Percentiles rank a stretch among this genome's conserved stretches.
These are phyloP conservation scores for Aspergillus amoenus DNA, from an alignment of 2,329 filamentous ascomycete genomes.

Conservation along the genomic window DNA sequence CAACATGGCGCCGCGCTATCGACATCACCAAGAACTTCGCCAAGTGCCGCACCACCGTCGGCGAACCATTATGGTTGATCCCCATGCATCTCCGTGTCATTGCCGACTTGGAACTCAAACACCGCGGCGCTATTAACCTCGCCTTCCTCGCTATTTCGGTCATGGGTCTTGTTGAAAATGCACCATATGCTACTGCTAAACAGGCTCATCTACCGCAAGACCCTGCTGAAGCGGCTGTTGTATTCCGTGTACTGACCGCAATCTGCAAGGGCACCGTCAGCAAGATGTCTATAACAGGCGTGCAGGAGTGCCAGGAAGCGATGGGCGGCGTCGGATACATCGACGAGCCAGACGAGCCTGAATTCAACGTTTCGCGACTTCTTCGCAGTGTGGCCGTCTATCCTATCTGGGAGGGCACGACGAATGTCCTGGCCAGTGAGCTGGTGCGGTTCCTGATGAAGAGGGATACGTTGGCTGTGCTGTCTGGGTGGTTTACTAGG, in stretches of 20 bases:
- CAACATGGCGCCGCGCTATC: conserved; percentile 40
- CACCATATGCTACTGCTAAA: conserved; percentile 1
- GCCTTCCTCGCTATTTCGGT: conserved; percentile 34
- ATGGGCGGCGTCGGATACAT: conserved; percentile 42
- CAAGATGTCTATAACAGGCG: conserved; percentile 29
- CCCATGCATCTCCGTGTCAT: conserved; percentile 43
- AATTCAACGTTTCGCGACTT: conserved; percentile 65
- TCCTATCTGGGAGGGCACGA: conserved; percentile 70
- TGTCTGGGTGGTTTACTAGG: background rate
- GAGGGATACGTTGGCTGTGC: background rate
- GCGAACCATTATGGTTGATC: conserved; percentile 38
- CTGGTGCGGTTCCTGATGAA: conserved; percentile 3
- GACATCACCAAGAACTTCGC: conserved; percentile 44
- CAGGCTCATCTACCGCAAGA: conserved; percentile 27
- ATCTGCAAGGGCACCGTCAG: conserved; percentile 37
- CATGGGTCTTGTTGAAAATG: conserved; percentile 53
- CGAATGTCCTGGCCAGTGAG: conserved; percentile 60
- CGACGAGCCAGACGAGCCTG: conserved; percentile 51
- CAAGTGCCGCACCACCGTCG: conserved; percentile 37
- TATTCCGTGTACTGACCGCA: conserved; percentile 31
- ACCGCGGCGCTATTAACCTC: conserved; percentile 38
- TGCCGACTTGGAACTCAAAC: conserved; percentile 40
- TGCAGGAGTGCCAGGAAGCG: conserved; percentile 41
- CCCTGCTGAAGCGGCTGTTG: conserved; percentile 23
- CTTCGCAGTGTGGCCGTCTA: conserved; percentile 61